Conservation (phyloP, 2,329 filamentous ascomycete species). For the Monosporascus sp. region DNA sequence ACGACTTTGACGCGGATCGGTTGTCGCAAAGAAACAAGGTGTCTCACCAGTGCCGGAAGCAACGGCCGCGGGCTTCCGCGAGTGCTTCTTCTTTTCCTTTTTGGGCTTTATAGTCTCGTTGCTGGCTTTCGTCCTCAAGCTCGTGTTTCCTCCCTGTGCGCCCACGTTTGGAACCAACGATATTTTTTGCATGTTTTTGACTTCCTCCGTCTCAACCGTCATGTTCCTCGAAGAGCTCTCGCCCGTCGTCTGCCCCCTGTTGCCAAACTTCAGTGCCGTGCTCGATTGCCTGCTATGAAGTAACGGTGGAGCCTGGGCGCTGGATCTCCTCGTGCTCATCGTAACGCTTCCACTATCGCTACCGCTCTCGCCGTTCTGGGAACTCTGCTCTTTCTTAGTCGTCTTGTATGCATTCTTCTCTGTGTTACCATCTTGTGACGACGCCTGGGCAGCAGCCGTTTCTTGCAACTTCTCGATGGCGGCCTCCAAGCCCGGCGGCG, state of each 20-base stretch:
- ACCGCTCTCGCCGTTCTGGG: slow-evolving; percentile 51
- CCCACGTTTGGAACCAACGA: slow-evolving; percentile 63
- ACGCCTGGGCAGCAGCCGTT: slow-evolving; percentile 37
- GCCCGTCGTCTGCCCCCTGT: slow-evolving; percentile 59
- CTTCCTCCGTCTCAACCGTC: slow-evolving; percentile 97
- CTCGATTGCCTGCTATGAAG: slow-evolving; percentile 62
- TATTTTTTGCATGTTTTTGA: slow-evolving; percentile 82
- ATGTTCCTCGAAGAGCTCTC: slow-evolving; percentile 82
- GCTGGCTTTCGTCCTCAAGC: slow-evolving; percentile 79
- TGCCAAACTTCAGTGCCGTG: slow-evolving; percentile 56
- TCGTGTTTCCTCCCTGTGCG: slow-evolving; percentile 60
- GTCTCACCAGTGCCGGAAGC: slow-evolving; percentile 68
- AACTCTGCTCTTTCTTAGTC: slow-evolving; percentile 40
- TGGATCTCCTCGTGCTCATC: slow-evolving; percentile 35
- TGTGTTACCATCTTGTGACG: slow-evolving; percentile 28
- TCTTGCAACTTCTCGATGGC: slow-evolving; percentile 47
- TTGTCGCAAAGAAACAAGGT: slow-evolving; percentile 21
- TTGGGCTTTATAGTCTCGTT: slow-evolving; percentile 93
- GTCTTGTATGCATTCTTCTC: slow-evolving; percentile 37
- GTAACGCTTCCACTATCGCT: slow-evolving; percentile 58
- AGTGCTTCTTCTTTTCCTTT: slow-evolving; percentile 80
- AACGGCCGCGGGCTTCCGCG: slow-evolving; percentile 69
- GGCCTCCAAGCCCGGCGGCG: slow-evolving; percentile 42
- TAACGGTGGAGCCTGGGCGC: slow-evolving; percentile 40
- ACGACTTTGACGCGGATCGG: slow-evolving; percentile 35